Base-by-base conservation (phyloP, 306 rosid genomes). In the Leucaena leucocephala region DNA sequence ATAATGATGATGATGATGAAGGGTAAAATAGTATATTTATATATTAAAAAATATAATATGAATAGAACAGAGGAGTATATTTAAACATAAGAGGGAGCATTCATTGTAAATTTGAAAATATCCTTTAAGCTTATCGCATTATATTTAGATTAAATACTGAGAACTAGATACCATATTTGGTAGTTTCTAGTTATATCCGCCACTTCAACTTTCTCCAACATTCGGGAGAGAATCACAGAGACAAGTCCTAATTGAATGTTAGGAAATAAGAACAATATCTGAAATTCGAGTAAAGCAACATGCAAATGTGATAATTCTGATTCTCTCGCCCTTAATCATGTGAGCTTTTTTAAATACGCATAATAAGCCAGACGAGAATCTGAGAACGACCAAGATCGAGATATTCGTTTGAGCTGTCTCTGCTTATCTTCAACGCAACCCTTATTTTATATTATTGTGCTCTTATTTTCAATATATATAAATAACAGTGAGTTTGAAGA, bases 401-500 rank as follows among this genome's bases (percentile, higher is more conserved):
- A 19, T 16, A 54, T 68, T 7, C 38, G 3, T 1, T 1, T 17
- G 35, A 5, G 17, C 54, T 42, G 36, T 7, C 54, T 19, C 17
- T 68, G 55, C 73, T 68, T 21, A 2, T 44, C 38, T 38, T 21
- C 39, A 44, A 68, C 73, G 73, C 73, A 43, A 68, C 73, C 33
- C 48, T 7, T 66, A 36, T 15, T 63, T n/a, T 66, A 12, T 11
- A 34, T 27, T 22, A 34, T 27, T 22, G 12, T 21, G 64, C 4
- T 58, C 12, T 10, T 58, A 33, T 61, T 61, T 61, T 61, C 42
- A 34, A 13, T 61, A 61, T 61, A 61, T 13, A 61, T 61, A 34
- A 11, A 61, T 61, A 34, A 11, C 61, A 7, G 27, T 17, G 33
- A n/a, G 61, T 54, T 54, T n/a, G 22, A 52, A 17, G 61, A 8